Conservation (phyloP, 2,329 filamentous ascomycete genomes). For the Calonectria pteridis region DNA sequence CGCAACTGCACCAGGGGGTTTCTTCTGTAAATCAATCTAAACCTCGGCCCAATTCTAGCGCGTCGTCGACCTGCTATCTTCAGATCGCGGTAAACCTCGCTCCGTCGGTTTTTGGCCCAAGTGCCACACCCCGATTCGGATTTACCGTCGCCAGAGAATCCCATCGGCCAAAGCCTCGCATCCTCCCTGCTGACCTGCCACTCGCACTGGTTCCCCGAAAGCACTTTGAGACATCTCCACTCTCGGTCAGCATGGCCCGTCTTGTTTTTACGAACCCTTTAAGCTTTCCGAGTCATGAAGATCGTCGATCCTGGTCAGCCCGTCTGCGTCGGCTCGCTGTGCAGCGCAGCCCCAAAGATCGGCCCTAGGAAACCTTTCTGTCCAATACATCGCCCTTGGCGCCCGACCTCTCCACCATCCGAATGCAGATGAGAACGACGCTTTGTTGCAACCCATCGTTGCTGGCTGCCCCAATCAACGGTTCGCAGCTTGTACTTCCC, state of each 20-base stretch:
- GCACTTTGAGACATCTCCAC: slow-evolving; percentile 2
- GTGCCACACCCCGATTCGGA: not conserved
- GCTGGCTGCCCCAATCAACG: slow-evolving; percentile 23
- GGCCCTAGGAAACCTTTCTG: not conserved
- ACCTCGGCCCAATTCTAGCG: not conserved
- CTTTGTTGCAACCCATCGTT: not conserved
- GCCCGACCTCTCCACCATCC: not conserved
- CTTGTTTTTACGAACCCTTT: slow-evolving; percentile 8
- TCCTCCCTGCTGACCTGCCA: not conserved
- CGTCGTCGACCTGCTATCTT: not conserved
- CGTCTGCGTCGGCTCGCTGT: not conserved
- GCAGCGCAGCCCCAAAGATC: slow-evolving; percentile 6
- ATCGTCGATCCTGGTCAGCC: not conserved
- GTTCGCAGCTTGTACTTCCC: slow-evolving; percentile 10
- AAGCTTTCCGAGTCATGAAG: slow-evolving; percentile 21
- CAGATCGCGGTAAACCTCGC: not conserved
- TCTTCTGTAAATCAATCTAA: not conserved
- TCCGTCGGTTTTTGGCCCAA: not conserved
- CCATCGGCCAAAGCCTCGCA: not conserved
- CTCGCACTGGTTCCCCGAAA: not conserved
- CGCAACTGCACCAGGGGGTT: slow-evolving; percentile 2
- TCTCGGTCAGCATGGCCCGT: slow-evolving; percentile 11
- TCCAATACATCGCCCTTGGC: slow-evolving; percentile 2
- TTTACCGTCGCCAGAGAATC: not conserved
- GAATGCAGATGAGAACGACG: not conserved